Percentiles rank a stretch among this genome's conserved stretches.
phyloP scores from a whole-genome alignment of 495 filamentous ascomycete species.

The Friedmanniomyces simplex region DNA sequence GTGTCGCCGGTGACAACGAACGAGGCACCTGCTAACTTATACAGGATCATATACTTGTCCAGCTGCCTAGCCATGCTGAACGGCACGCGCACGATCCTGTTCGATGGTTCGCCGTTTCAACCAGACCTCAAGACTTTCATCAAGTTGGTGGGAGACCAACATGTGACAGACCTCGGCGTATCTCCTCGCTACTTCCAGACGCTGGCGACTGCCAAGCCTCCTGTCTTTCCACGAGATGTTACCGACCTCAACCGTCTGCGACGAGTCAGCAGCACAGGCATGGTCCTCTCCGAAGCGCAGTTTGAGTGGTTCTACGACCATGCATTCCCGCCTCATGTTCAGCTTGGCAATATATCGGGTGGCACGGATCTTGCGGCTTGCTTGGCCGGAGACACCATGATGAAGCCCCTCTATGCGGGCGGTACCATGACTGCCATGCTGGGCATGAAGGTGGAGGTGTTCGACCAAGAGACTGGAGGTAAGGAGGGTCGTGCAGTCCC shows the following conservation, averaged over 20 bases:
- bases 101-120: slow-evolving; percentile 69
- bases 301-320: slow-evolving; percentile 77
- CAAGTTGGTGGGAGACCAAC: slow-evolving; percentile 46
- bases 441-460: slow-evolving; percentile 56
- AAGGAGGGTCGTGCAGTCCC: slow-evolving; percentile 47
- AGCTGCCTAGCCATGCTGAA: slow-evolving; percentile 42
- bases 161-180: slow-evolving; percentile 51
- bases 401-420: slow-evolving; percentile 61
- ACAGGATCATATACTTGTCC: slow-evolving; percentile 65
- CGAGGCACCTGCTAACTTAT: slow-evolving; percentile 31
- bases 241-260: slow-evolving; percentile 49
- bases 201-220: slow-evolving; percentile 41
- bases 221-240: slow-evolving; percentile 47
- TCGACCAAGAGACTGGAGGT: slow-evolving; percentile 45
- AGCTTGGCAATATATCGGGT: slow-evolving; percentile 63
- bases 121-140: slow-evolving; percentile 53
- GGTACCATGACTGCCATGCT: slow-evolving; percentile 55
- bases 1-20: background rate
- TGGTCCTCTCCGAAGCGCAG: slow-evolving; percentile 62
- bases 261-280: slow-evolving; percentile 58
- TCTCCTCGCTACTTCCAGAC: slow-evolving; percentile 67
- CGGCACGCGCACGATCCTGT: slow-evolving; percentile 52
- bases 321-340: slow-evolving; percentile 55
- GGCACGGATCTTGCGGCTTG: slow-evolving; percentile 69
- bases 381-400: slow-evolving; percentile 57